A percentile compares a stretch with the other conserved stretches of the same genome.
Conservation (phyloP, 805 yeast genomes). For the Naumovozyma dairenensis region DNA sequence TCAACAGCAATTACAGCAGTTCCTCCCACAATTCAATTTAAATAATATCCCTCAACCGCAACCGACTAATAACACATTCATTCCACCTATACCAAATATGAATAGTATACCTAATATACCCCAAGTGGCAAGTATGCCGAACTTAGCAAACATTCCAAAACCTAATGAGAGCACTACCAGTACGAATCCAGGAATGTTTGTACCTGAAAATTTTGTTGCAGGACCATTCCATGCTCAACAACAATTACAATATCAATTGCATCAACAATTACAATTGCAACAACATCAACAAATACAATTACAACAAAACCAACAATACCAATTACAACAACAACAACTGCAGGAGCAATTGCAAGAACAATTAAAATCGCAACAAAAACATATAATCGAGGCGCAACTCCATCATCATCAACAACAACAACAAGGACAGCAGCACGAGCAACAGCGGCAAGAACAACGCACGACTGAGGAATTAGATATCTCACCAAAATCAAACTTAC, state of each 20-base stretch:
- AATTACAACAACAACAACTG: slow-evolving; percentile 13
- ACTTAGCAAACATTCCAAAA: not conserved
- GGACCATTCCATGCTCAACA: slow-evolving; percentile 10
- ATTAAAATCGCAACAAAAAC: slow-evolving; percentile 13
- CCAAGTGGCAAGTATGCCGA: not conserved
- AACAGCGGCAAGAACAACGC: slow-evolving; percentile 9
- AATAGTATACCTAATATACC: not conserved
- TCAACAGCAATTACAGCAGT: not conserved
- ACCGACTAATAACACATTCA: not conserved
- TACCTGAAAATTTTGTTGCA: slow-evolving; percentile 1
- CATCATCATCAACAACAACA: slow-evolving; percentile 10
- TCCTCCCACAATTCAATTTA: not conserved
- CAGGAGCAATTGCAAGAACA: slow-evolving; percentile 16
- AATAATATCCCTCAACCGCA: not conserved
- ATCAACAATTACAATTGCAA: slow-evolving; percentile 15
- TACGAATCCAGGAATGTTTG: not conserved
- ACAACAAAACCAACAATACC: slow-evolving; percentile 14
- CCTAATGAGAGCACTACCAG: not conserved
- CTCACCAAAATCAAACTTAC: slow-evolving; percentile 3
- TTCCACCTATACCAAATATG: not conserved
- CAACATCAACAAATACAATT: slow-evolving; percentile 16
- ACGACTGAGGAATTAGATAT: slow-evolving; percentile 1
- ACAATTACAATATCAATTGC: slow-evolving; percentile 14
- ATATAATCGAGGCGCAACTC: slow-evolving; percentile 7
- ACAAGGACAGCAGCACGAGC: slow-evolving; percentile 2